Percentiles rank a stretch among this genome's conserved stretches.
These are phyloP conservation scores for Breviolum minutum DNA, from an alignment of 73 alveolate genomes.

Conservation along the genomic window DNA sequence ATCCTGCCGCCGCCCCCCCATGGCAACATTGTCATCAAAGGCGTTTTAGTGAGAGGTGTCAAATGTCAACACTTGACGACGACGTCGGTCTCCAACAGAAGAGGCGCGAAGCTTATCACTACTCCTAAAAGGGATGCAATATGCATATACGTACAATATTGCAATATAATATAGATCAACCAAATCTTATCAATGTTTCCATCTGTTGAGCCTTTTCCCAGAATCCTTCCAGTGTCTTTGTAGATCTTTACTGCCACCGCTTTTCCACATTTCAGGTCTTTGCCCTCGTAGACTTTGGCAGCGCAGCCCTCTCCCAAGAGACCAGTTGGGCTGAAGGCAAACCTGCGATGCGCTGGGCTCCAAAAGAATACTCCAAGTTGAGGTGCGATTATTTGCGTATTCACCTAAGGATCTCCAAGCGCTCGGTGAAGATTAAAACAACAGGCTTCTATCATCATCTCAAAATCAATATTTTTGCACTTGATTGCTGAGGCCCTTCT, in stretches of 20 bases:
- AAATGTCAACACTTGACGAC: no score
- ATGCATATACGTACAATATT: no score
- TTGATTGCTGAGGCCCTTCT: background rate
- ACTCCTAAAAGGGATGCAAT: no score
- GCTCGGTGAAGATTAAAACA: no score
- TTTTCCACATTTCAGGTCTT: slow-evolving; percentile 1
- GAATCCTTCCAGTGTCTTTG: slow-evolving; percentile 46
- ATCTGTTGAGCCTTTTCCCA: background rate
- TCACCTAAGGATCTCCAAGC: no score
- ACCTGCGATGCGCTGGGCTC: background rate
- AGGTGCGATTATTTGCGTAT: background rate
- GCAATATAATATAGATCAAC: background rate
- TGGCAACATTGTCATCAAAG: no score
- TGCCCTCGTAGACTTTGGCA: slow-evolving; percentile 55
- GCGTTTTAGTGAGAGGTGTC: no score
- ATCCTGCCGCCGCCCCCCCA: slow-evolving; percentile 12
- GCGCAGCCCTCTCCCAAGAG: slow-evolving; percentile 73
- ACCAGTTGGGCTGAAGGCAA: background rate
- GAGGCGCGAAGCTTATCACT: no score
- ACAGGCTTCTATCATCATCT: no score
- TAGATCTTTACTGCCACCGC: slow-evolving; percentile 64
- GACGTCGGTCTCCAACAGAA: background rate
- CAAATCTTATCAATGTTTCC: background rate
- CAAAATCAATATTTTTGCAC: background rate
- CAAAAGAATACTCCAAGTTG: background rate